These are phyloP conservation scores for Saitozyma podzolica DNA, from an alignment of 768 basidiomycete species.

Conservation along the genomic window DNA sequence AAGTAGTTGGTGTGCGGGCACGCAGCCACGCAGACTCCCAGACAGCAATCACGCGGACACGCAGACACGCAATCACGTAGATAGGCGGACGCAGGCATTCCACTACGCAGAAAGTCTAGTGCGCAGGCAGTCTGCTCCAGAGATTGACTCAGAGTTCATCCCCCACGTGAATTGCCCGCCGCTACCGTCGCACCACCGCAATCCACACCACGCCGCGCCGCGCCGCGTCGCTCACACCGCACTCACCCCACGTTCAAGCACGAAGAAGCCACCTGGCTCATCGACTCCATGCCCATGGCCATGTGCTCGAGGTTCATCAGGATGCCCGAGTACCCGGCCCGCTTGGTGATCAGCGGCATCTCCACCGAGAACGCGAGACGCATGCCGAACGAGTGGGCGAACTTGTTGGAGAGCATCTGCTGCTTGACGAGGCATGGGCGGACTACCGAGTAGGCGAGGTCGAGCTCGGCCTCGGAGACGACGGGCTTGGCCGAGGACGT, in stretches of 20 bases:
- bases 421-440: conserved; percentile 23
- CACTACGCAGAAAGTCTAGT: not conserved
- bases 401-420: conserved; percentile 14
- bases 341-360: conserved; percentile 22
- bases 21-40: too few relatives aligned
- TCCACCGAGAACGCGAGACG: conserved; percentile 25
- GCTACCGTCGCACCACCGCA: too few relatives aligned
- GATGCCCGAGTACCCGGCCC: conserved; percentile 20
- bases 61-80: too few relatives aligned
- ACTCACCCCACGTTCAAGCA: conserved; percentile 34
- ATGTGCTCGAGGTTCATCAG: conserved; percentile 34
- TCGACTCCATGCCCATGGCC: conserved; percentile 25
- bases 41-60: too few relatives aligned
- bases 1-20: too few relatives aligned
- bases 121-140: not conserved
- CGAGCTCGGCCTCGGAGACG: too few relatives aligned
- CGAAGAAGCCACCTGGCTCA: conserved; percentile 10
- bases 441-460: conserved; percentile 2
- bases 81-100: too few relatives aligned
- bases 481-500: too few relatives aligned
- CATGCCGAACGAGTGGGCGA: conserved; percentile 23
- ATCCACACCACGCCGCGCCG: too few relatives aligned
- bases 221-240: too few relatives aligned
- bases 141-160: too few relatives aligned
- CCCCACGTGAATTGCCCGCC: too few relatives aligned